phyloP scores from a whole-genome alignment of 768 basidiomycete species.

The Baorangia bicolor region DNA sequence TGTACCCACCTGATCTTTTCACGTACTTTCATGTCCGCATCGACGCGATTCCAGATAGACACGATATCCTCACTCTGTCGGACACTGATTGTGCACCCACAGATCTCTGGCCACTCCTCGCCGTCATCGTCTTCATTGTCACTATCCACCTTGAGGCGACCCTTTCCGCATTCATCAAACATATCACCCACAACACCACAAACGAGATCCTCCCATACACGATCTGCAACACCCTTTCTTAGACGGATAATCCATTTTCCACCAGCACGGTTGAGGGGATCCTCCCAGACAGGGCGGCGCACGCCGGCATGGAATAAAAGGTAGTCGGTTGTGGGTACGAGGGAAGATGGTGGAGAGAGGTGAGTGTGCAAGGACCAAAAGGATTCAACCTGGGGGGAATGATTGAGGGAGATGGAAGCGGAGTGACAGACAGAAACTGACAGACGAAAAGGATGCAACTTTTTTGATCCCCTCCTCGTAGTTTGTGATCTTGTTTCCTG shows the following conservation, averaged over 20 bases:
- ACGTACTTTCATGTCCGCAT: constrained; percentile 69
- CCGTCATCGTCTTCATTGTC: constrained; percentile 37
- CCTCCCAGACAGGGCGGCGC: constrained; percentile 93
- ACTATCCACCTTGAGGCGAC: constrained; percentile 27
- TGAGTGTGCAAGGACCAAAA: constrained; percentile 96
- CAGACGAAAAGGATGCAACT: constrained; percentile 86
- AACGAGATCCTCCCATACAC: constrained; percentile 88
- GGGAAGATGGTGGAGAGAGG: constrained; percentile 77
- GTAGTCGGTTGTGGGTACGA: constrained; percentile 91
- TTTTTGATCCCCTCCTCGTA: constrained; percentile 97
- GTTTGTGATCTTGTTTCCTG: constrained; percentile 84
- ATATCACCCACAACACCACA: constrained; percentile 88
- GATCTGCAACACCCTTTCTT: constrained; percentile 86
- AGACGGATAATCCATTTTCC: constrained; percentile 97
- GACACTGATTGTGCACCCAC: constrained; percentile 94
- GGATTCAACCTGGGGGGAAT: constrained; percentile 73
- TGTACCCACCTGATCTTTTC: constrained; percentile 76
- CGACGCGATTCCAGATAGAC: constrained; percentile 87
- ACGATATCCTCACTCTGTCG: constrained; percentile 93
- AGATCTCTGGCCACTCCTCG: constrained; percentile 75
- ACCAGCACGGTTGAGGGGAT: constrained; percentile 81
- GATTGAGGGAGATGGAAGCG: constrained; percentile 6
- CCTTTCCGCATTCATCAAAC: constrained; percentile 63
- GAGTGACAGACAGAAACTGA: constrained; percentile 35
- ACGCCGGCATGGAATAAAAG: constrained; percentile 87